Conservation (phyloP, 2,329 filamentous ascomycete genomes). For the Colletotrichum noveboracense region DNA sequence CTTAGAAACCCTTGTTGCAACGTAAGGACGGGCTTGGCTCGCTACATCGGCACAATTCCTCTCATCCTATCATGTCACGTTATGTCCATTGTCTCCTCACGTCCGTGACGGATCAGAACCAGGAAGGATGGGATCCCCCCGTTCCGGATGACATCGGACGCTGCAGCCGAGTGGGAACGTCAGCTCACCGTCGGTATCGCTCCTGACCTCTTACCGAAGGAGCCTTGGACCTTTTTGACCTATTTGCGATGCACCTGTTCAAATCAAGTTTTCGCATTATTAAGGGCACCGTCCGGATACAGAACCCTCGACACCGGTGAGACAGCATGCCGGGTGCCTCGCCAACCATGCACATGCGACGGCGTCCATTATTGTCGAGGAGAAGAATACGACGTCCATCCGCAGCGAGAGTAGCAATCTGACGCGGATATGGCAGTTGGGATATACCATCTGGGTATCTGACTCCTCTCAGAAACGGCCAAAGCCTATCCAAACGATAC, state of each 20-base stretch:
- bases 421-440: neutral
- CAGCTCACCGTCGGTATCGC: neutral
- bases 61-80: conserved; percentile 2
- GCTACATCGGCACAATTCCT: neutral
- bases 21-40: neutral
- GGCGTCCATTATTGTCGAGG: neutral
- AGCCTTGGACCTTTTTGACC: neutral
- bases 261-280: neutral
- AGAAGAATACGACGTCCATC: neutral
- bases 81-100: neutral
- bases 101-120: neutral
- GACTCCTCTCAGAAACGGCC: neutral
- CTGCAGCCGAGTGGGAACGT: conserved; percentile 7
- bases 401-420: neutral
- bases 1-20: neutral
- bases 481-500: neutral
- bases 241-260: neutral
- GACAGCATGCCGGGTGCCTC: neutral
- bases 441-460: neutral
- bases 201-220: neutral
- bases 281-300: neutral
- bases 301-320: neutral
- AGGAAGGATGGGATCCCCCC: neutral
- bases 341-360: neutral
- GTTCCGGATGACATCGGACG: neutral